These are phyloP conservation scores for Sugiyamaella castrensis DNA, from an alignment of 1,139 yeast genomes.

Conservation along the genomic window DNA sequence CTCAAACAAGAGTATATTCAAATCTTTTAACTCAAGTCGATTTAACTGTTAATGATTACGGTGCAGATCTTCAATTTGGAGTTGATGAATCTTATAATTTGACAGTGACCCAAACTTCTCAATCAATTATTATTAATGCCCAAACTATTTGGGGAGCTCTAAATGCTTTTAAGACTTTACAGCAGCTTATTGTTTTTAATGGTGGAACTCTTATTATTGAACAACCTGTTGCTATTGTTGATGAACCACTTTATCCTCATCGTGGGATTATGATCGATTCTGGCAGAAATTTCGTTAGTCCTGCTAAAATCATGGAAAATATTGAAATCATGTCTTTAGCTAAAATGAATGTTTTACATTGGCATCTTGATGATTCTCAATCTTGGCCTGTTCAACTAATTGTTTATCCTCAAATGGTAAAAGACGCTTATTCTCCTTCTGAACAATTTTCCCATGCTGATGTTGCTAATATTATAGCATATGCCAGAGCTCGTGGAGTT, in stretches of 20 bases:
- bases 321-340: slow-evolving; percentile 45
- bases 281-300: slow-evolving; percentile 43
- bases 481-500: slow-evolving; percentile 44
- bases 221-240: slow-evolving; percentile 40
- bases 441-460: slow-evolving; percentile 42
- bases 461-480: slow-evolving; percentile 37
- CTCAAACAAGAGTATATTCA: slow-evolving; percentile 1
- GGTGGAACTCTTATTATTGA: slow-evolving; percentile 36
- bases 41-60: slow-evolving; percentile 31
- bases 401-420: slow-evolving; percentile 43
- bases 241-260: slow-evolving; percentile 45
- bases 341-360: slow-evolving; percentile 47
- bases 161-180: slow-evolving; percentile 46
- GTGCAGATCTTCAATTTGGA: slow-evolving; percentile 42
- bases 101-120: slow-evolving; percentile 19
- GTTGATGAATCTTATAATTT: slow-evolving; percentile 46
- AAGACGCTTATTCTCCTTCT: slow-evolving; percentile 45
- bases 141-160: slow-evolving; percentile 48
- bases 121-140: slow-evolving; percentile 35
- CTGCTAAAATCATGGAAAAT: slow-evolving; percentile 39
- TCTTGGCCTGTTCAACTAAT: slow-evolving; percentile 47
- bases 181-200: slow-evolving; percentile 43
- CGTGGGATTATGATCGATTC: slow-evolving; percentile 49
- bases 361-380: slow-evolving; percentile 48
- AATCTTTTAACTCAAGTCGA: slow-evolving; percentile 13